Base-by-base conservation (phyloP, 1,139 yeast species). In the Wickerhamomyces sp. region DNA sequence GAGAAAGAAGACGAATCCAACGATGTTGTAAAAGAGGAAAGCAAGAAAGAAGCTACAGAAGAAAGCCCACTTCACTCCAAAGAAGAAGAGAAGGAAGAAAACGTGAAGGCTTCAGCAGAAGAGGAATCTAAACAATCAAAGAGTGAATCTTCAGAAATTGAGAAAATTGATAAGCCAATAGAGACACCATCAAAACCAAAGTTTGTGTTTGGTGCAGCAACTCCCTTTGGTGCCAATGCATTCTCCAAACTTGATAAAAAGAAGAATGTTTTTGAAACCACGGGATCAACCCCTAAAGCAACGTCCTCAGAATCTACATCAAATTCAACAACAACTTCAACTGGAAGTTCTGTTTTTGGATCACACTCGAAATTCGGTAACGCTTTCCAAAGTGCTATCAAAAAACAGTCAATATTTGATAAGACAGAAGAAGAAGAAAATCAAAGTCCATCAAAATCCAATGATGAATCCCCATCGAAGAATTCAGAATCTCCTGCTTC, bases 381-480 rank as follows among this genome's bases (percentile, higher is more conserved):
- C 47, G 82, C 82, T 1, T 75, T 78, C 51, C 68, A 71, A 45
- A 56, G 61, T 14, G 68, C 77, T 2, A 43, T 70, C 21, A 59
- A 57, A 28, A 73, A 72, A 46, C 70, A 74, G 46, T 75, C 82
- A 1, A 75, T 78, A 31, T 70, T 78, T 38, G 84, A 77, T 39
- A 50, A 53, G 3, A 32, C 39, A 5, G 46, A 44, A 16, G 49
- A 48, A 14, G 26, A 45, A 5, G 44, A 36, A 23, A 23, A 13
- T 15, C 23, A 12, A 25, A 16, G 11, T 23, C 16, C 22, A 15
- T 9, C 27, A 6, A 24, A 17, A 8, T 8, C n/a, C 11, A 26
- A 26, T 5, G 28, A 17, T 17, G 15, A 16, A n/a, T 20, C 28
- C 5, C 19, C 25, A 16, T n/a, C 22, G 14, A 20, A 26, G 15